Conservation (phyloP, 2,329 filamentous ascomycete genomes). For the Pseudogymnoascus sp. region DNA sequence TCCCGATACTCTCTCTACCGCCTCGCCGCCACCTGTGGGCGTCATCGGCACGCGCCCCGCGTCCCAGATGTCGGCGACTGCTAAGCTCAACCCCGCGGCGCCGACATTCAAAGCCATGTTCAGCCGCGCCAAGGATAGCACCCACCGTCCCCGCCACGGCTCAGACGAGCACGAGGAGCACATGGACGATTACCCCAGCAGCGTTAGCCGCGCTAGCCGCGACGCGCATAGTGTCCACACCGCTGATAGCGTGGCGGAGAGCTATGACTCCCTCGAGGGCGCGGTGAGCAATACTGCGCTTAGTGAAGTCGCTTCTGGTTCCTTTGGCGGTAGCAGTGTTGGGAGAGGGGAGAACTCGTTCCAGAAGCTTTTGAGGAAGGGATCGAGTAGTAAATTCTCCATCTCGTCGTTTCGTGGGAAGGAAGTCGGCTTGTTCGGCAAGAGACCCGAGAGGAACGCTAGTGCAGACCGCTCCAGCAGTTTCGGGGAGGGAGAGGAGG, state of each 20-base stretch:
- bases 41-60: slow-evolving; percentile 71
- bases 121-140: slow-evolving; percentile 35
- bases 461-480: slow-evolving; percentile 48
- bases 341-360: slow-evolving; percentile 31
- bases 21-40: slow-evolving; percentile 50
- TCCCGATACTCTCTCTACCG: slow-evolving; percentile 43
- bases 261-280: slow-evolving; percentile 48
- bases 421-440: slow-evolving; percentile 24
- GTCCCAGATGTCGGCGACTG: slow-evolving; percentile 46
- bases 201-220: slow-evolving; percentile 22
- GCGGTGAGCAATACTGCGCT: slow-evolving; percentile 40
- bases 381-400: slow-evolving; percentile 57
- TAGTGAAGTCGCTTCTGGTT: not conserved
- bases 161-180: not conserved
- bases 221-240: slow-evolving; percentile 50
- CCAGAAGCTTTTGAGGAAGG: slow-evolving; percentile 54
- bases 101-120: slow-evolving; percentile 77
- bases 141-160: not conserved
- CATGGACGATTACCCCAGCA: slow-evolving; percentile 21
- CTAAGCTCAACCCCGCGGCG: slow-evolving; percentile 71
- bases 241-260: slow-evolving; percentile 50
- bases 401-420: slow-evolving; percentile 48
- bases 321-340: not conserved
- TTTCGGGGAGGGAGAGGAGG: slow-evolving; percentile 45
- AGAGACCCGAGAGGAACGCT: slow-evolving; percentile 31